Percentiles rank a stretch among this genome's conserved stretches.
phyloP scores from a whole-genome alignment of 306 rosid species.

The Sechiopsis laciniata region DNA sequence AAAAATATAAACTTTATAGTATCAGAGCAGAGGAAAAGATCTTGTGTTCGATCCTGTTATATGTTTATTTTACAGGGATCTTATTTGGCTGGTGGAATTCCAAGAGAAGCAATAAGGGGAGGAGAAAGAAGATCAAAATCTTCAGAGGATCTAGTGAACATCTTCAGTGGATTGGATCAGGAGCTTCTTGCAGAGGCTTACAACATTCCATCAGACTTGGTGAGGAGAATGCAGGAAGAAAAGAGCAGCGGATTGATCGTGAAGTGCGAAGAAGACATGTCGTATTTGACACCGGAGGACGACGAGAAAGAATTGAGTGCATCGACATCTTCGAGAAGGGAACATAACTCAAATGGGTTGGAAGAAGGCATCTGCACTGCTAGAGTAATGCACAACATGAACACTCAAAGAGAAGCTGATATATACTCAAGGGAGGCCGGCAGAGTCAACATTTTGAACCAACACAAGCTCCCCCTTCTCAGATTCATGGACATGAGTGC shows the following conservation, averaged over 20 bases:
- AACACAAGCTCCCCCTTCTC: constrained; percentile 25
- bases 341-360: constrained; percentile 16
- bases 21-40: no score
- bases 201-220: constrained; percentile 21
- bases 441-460: constrained; percentile 25
- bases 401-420: constrained; percentile 23
- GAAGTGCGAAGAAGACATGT: constrained; percentile 22
- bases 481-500: constrained; percentile 25
- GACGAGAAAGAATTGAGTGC: constrained; percentile 10
- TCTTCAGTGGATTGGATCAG: constrained; percentile 13
- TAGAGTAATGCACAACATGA: constrained; percentile 24
- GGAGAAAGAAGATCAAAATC: not conserved
- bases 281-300: constrained; percentile 19
- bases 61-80: constrained; percentile 6
- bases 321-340: not conserved
- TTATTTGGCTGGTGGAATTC: constrained; percentile 25
- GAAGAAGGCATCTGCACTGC: constrained; percentile 27
- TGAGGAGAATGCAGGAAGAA: constrained; percentile 16
- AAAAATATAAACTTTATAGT: not conserved
- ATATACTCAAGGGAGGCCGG: constrained; percentile 18
- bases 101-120: not conserved
- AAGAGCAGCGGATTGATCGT: constrained; percentile 16
- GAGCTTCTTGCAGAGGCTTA: constrained; percentile 26
- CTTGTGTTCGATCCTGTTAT: no score
- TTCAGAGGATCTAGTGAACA: constrained; percentile 6